Evolutionary conservation across 1,284 basidiomycete species (phyloP).

Genomic region (Malassezia caprae): DNA sequence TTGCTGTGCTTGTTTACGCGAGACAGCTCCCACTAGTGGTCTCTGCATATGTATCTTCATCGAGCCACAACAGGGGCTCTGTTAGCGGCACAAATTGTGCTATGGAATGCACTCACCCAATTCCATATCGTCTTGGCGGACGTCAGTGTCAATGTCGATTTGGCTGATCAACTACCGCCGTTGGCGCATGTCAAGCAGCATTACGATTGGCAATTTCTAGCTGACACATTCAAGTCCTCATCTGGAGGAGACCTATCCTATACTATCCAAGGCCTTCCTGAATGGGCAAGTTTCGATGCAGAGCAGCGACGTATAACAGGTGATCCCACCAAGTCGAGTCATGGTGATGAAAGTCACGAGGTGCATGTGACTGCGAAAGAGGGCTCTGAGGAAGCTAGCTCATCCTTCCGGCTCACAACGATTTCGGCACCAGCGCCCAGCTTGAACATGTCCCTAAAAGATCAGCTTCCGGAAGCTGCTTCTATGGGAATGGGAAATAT

Average conservation of each 20-base stretch:
- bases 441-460: conserved; percentile 27
- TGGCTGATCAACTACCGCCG: conserved; percentile 16
- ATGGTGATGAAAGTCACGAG: neutral
- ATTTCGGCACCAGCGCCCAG: conserved; percentile 29
- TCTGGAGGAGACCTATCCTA: neutral
- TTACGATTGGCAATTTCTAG: conserved; percentile 16
- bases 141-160: conserved; percentile 3
- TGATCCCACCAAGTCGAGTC: neutral
- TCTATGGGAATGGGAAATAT: conserved; percentile 30
- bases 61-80: neutral
- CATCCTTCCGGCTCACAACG: conserved; percentile 26
- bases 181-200: conserved; percentile 14
- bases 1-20: neutral
- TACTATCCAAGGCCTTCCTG: conserved; percentile 7
- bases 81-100: neutral
- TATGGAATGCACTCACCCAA: neutral
- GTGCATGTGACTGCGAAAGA: conserved; percentile 12
- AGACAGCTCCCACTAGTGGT: neutral
- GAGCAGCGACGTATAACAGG: conserved; percentile 4
- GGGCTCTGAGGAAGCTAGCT: neutral
- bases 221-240: conserved; percentile 3
- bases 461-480: conserved; percentile 35
- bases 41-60: neutral
- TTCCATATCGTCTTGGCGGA: neutral
- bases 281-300: conserved; percentile 12